Percentiles rank a stretch among this genome's conserved stretches.
Conservation (phyloP, 2,329 filamentous ascomycete species). For the Myrmaecium sp. region DNA sequence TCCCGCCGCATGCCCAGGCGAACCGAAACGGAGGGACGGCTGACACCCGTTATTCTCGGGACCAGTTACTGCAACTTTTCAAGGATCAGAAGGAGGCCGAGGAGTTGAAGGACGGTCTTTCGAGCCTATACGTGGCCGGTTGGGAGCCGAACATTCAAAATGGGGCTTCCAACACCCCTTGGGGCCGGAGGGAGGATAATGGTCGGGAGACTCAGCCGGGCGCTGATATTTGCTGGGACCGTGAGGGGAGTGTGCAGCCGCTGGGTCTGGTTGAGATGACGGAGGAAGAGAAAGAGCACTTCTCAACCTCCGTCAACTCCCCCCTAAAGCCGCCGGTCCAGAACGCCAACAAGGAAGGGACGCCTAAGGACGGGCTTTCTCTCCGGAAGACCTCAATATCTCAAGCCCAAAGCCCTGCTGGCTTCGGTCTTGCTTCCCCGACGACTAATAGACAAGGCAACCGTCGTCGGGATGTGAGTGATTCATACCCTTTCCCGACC, state of each 20-base stretch:
- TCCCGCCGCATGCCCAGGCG: constrained; percentile 43
- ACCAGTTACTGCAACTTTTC: constrained; percentile 63
- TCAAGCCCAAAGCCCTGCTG: constrained; percentile 39
- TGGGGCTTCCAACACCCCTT: constrained; percentile 39
- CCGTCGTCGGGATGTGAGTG: constrained; percentile 70
- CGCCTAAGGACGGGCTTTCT: constrained; percentile 38
- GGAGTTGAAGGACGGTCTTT: constrained; percentile 41
- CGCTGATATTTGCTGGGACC: constrained; percentile 86
- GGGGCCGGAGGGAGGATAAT: constrained; percentile 61
- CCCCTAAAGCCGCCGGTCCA: constrained; percentile 72
- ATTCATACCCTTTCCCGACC: constrained; percentile 42
- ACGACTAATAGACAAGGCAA: constrained; percentile 55
- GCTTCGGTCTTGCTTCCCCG: constrained; percentile 58
- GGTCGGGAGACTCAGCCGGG: constrained; percentile 56
- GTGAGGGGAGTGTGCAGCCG: constrained; percentile 50
- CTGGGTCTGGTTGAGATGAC: constrained; percentile 58
- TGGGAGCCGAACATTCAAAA: constrained; percentile 68
- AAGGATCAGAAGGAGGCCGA: constrained; percentile 38
- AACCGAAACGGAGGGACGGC: constrained; percentile 38
- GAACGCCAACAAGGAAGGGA: constrained; percentile 43
- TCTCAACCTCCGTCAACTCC: constrained; percentile 79
- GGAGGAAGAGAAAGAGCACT: constrained; percentile 54
- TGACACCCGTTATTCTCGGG: constrained; percentile 55
- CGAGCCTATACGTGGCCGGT: constrained; percentile 51
- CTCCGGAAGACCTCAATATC: constrained; percentile 74